Base-by-base conservation (phyloP, 495 filamentous ascomycete genomes). In the Letharia columbiana region DNA sequence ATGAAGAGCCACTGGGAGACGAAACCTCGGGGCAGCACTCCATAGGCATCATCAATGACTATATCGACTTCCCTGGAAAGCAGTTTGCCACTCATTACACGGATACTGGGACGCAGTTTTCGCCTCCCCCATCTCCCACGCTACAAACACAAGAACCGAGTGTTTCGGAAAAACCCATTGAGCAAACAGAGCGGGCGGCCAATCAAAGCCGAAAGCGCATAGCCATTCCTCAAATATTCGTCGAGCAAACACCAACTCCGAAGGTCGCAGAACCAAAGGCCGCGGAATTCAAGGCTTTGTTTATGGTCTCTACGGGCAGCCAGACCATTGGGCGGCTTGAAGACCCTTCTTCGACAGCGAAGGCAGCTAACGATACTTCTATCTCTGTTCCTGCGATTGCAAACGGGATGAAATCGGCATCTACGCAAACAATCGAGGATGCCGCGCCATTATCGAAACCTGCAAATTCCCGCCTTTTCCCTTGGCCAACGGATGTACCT, bases 101-200 rank as follows among this genome's bases (percentile, higher is more conserved):
- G 49, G 90, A 95, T 73, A 81, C 82, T n/a, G 90, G 86, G 4
- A 81, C 89, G 50, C 92, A 96, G 74, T 91, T 82, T 70, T 91
- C 92, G 54, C 91, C 91, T 54, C 92, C 90, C 10, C 80, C 86
- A 3, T 95, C 90, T 23, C 91, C 91, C 9, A 79, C 77, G 56
- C 61, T 83, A n/a, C 67, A 75, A 41, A 73, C 75, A 1, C 52
- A 80, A 78, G 61, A 77, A 72, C 47, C 70, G 71, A 62, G 66
- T 77, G 54, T 13, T 75, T 44, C 79, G 81, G 63, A 79, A 73
- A 61, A 76, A 75, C 45, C 74, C 75, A 2, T 76, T n/a, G 59
- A 63, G 58, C 69, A 67, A 62, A 66, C 45, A 62, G 71, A 71
- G 59, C 69, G 68, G 67, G 69, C 75, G 47, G 86, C 88, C 64